phyloP scores from a whole-genome alignment of 75 land plant genomes.

The Larix kaempferi region DNA sequence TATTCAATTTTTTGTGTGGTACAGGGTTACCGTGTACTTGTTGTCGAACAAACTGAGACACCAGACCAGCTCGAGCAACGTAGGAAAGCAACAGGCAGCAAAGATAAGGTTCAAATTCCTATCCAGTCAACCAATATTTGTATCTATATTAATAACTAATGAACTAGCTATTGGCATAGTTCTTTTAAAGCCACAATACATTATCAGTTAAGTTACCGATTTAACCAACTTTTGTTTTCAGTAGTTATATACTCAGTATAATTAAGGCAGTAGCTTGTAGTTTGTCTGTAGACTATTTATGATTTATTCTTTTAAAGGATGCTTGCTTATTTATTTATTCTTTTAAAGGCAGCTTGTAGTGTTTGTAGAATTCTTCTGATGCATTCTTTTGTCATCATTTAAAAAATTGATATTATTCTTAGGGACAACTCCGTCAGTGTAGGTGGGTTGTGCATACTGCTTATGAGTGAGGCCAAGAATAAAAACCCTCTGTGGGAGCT shows the following conservation, averaged over 20 bases:
- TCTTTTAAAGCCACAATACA: neutral
- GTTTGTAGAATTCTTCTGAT: too few relatives aligned
- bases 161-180: neutral
- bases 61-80: slow-evolving; percentile 95
- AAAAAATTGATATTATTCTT: too few relatives aligned
- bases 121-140: neutral
- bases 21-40: slow-evolving; percentile 93
- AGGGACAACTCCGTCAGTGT: too few relatives aligned
- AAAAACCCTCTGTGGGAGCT: neutral
- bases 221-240: neutral
- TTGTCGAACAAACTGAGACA: slow-evolving; percentile 96
- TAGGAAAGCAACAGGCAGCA: slow-evolving; percentile 72
- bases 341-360: too few relatives aligned
- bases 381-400: too few relatives aligned
- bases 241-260: neutral
- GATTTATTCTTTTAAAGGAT: too few relatives aligned
- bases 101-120: slow-evolving; percentile 65
- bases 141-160: neutral
- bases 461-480: too few relatives aligned
- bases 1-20: slow-evolving; percentile 3
- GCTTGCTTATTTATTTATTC: too few relatives aligned
- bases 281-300: neutral
- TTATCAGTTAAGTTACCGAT: neutral
- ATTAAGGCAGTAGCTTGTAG: neutral
- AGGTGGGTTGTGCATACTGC: too few relatives aligned